Conservation (phyloP, 2,329 filamentous ascomycete species). For the Coniochaeta ligniaria region DNA sequence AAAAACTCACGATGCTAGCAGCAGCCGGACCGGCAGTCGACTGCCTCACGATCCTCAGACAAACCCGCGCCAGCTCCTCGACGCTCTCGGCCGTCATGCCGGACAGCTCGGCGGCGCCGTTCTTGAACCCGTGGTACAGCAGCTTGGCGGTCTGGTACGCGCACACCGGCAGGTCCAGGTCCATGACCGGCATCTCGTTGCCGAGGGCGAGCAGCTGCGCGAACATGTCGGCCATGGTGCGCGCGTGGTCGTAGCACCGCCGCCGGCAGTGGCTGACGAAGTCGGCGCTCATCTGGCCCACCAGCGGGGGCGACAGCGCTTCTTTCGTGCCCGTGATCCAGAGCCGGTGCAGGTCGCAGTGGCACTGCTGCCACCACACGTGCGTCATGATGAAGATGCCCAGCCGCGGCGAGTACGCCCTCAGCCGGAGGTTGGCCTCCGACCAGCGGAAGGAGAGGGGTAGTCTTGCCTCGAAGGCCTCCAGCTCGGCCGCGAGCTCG, state of each 20-base stretch:
- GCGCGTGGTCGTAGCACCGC: constrained; percentile 46
- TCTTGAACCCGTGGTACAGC: constrained; percentile 43
- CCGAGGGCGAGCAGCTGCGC: constrained; percentile 41
- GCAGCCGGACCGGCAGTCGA: constrained; percentile 45
- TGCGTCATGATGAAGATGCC: constrained; percentile 55
- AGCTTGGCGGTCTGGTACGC: constrained; percentile 48
- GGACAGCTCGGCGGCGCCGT: constrained; percentile 32
- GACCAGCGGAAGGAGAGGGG: constrained; percentile 51
- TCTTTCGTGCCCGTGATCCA: constrained; percentile 41
- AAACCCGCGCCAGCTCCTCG: constrained; percentile 41
- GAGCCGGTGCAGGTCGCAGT: constrained; percentile 49
- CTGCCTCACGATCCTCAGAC: constrained; percentile 41
- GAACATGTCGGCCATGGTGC: constrained; percentile 50
- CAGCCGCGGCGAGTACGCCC: constrained; percentile 49
- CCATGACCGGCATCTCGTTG: constrained; percentile 42
- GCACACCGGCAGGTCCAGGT: constrained; percentile 48
- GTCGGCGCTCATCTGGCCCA: constrained; percentile 37
- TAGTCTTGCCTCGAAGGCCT: constrained; percentile 44
- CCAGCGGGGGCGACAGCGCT: constrained; percentile 34
- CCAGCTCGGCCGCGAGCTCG: constrained; percentile 36
- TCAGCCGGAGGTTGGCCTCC: constrained; percentile 46
- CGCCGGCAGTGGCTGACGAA: constrained; percentile 41
- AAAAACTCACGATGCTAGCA: constrained; percentile 32
- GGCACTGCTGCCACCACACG: constrained; percentile 51
- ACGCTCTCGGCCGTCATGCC: constrained; percentile 35